Conservation (phyloP, 495 filamentous ascomycete species). For the Penicillium argentinense region DNA sequence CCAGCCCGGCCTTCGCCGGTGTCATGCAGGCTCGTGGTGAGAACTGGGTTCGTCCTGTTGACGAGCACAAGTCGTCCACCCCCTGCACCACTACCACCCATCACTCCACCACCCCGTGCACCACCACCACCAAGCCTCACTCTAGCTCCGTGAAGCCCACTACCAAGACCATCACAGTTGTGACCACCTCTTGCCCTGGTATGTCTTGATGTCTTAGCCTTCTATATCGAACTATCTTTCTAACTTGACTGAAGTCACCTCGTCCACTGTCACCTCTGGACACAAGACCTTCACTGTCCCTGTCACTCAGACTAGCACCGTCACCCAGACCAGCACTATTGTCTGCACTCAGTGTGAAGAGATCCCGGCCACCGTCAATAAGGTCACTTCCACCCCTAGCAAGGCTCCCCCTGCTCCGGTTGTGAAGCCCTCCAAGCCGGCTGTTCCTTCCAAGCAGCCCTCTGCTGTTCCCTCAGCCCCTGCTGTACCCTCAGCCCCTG, state of each 20-base stretch:
- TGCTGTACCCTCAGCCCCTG: slow-evolving; percentile 1
- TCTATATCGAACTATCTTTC: slow-evolving; percentile 12
- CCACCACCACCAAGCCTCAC: slow-evolving; percentile 14
- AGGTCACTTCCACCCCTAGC: slow-evolving; percentile 21
- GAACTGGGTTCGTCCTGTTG: slow-evolving; percentile 11
- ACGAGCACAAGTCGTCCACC: background rate
- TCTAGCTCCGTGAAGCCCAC: slow-evolving; percentile 18
- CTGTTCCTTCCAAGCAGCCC: slow-evolving; percentile 5
- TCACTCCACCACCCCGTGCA: slow-evolving; percentile 15
- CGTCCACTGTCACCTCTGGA: slow-evolving; percentile 33
- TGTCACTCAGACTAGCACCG: slow-evolving; percentile 37
- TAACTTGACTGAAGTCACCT: no score
- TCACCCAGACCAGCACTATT: slow-evolving; percentile 35
- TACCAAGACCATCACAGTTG: slow-evolving; percentile 34
- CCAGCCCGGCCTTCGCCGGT: slow-evolving; percentile 42
- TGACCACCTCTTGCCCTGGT: slow-evolving; percentile 42
- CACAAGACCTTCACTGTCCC: slow-evolving; percentile 31
- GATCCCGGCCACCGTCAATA: slow-evolving; percentile 27
- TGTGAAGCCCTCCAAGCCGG: slow-evolving; percentile 9
- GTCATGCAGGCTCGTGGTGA: slow-evolving; percentile 35
- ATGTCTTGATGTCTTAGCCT: slow-evolving; percentile 11
- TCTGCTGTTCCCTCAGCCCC: background rate
- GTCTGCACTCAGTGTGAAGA: slow-evolving; percentile 29
- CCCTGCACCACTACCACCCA: slow-evolving; percentile 1
- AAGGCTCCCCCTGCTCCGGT: slow-evolving; percentile 3